Base-by-base conservation (phyloP, 2,329 filamentous ascomycete genomes). In the Diplocarpon mali region DNA sequence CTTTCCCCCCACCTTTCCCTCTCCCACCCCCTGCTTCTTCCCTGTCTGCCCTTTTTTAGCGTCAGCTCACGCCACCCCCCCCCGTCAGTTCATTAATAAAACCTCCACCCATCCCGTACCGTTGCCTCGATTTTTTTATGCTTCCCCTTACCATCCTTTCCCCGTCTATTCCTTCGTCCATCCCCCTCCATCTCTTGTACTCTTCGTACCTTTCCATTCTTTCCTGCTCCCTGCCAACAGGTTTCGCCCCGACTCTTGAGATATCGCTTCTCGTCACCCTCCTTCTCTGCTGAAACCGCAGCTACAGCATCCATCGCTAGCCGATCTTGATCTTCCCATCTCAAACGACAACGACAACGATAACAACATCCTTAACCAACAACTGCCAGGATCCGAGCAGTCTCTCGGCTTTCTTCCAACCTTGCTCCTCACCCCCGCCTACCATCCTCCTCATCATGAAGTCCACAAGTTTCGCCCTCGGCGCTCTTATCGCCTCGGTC, bases 371-470 rank as follows among this genome's bases (percentile, higher is more conserved):
- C 17, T 15, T 20, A 35, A 40, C 17, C 28, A 36, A 14, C 13
- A 17, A 17, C n/a, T n/a, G n/a, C n/a, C n/a, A n/a, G n/a, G n/a
- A 31, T 28, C 34, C 31, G 32, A 35, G 13, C 31, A 35, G 28
- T 14, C 12, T 35, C 35, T 38, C 31, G 9, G 27, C 16, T 35
- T n/a, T n/a, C 24, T 29, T 27, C 17, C 5, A 12, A 7, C 10
- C 24, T 27, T 5, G 3, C n/a, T 5, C 10, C 30, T 32, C 10
- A 37, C 16, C 24, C 24, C 16, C 15, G n/a, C n/a, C n/a, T n/a
- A n/a, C 10, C 11, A 40, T 45, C 57, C 7, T 35, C 11, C 17
- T 45, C 32, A 64, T 51, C 50, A 65, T 65, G 62, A 64, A 63
- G 57, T 57, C 57, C 34, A 49, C 56, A 44, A 60, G 51, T 45